phyloP scores from a whole-genome alignment of 305 asterid species.

The Plantago lanceolata region DNA sequence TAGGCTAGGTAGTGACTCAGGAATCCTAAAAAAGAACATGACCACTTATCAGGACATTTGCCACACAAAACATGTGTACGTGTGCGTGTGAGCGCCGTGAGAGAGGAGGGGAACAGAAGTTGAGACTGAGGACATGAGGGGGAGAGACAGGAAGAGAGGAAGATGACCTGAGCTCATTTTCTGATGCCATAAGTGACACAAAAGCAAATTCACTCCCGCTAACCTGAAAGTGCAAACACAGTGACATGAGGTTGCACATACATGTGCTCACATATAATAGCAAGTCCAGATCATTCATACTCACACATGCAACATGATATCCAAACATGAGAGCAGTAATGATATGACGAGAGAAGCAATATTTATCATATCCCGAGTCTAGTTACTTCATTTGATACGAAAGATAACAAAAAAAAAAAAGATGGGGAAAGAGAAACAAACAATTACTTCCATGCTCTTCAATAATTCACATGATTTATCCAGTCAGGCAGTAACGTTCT shows the following conservation, averaged over 20 bases:
- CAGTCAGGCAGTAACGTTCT: not conserved
- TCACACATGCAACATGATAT: conserved; percentile 5
- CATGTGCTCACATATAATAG: conserved; percentile 6
- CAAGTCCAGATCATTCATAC: not conserved
- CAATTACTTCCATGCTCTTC: not conserved
- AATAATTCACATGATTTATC: not conserved
- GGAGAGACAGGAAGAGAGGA: conserved; percentile 22
- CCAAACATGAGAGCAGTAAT: not conserved
- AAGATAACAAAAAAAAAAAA: not conserved
- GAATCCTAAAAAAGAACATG: conserved; percentile 41
- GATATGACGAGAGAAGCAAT: too few relatives aligned
- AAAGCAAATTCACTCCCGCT: conserved; percentile 74
- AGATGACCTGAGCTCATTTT: conserved; percentile 69
- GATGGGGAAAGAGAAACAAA: not conserved
- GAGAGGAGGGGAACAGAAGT: not conserved
- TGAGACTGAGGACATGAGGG: too few relatives aligned
- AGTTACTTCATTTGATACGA: not conserved
- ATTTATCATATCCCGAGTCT: too few relatives aligned
- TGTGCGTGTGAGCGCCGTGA: not conserved
- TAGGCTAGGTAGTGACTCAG: conserved; percentile 60
- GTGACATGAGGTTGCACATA: conserved; percentile 15
- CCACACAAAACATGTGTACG: not conserved
- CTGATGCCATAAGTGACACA: conserved; percentile 65
- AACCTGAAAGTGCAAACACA: conserved; percentile 44
- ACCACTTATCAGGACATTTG: conserved; percentile 22